Base-by-base conservation (phyloP, 2,329 filamentous ascomycete species). In the Nectriaceae sp. region DNA sequence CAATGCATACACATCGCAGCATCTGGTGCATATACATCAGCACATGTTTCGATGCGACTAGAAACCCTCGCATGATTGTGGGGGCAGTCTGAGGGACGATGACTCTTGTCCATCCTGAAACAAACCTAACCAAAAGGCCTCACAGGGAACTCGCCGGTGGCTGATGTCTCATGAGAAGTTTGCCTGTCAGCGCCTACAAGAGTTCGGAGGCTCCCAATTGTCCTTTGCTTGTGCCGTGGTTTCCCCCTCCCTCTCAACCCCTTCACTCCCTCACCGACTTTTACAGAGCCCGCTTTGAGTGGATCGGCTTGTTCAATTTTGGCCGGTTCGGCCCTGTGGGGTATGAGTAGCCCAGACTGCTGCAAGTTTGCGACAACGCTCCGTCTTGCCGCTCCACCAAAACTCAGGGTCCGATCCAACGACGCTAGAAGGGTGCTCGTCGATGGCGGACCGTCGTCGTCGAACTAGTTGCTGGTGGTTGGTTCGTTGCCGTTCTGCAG, bases 211-310 rank as follows among this genome's bases (percentile, higher is more conserved):
- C 33, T 26, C 22, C 56, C 52, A n/a, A n/a, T n/a, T n/a, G n/a
- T n/a, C n/a, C n/a, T n/a, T 62, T 50, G 51, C 50, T 55, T 52
- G 49, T 56, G 54, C 52, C 58, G 54, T 48, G n/a, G n/a, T 56
- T 54, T 41, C 15, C n/a, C 36, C 57, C 57, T 54, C 52, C 48
- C 46, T 49, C 16, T 42, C 18, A 29, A 49, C 24, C 40, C 16
- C 21, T 29, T 52, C 52, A 51, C 46, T 50, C 50, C 60, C 61
- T 65, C 63, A 65, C 63, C 63, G 63, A 65, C 63, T 65, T 65
- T 65, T 64, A 50, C 53, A 42, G 44, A 53, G 46, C 42, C 55
- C 54, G 44, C 54, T 54, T 42, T 46, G 47, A 53, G 62, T 64
- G 61, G 60, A 53, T 53, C 54, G 47, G 50, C 42, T 47, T 52